Conservation (phyloP, 495 filamentous ascomycete genomes). For the Trichoderma erinaceum region DNA sequence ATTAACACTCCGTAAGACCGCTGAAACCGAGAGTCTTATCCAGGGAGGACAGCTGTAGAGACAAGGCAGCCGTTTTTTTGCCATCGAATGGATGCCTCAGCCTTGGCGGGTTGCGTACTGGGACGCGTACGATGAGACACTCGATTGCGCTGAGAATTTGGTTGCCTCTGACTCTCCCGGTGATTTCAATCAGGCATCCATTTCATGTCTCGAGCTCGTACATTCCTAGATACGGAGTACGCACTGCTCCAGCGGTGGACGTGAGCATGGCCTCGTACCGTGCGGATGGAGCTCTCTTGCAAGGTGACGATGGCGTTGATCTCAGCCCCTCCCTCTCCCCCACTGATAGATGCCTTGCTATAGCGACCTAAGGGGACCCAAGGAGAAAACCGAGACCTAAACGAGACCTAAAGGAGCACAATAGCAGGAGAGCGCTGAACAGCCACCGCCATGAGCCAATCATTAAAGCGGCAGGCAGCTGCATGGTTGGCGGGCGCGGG, state of each 20-base stretch:
- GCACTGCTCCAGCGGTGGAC: background rate
- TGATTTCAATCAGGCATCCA: background rate
- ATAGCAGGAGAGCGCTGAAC: background rate
- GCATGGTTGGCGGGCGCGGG: background rate
- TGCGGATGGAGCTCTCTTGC: background rate
- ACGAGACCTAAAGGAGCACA: background rate
- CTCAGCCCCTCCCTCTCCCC: background rate
- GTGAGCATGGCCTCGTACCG: background rate
- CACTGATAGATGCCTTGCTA: conserved; percentile 3
- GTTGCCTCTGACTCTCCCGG: background rate
- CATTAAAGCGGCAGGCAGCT: conserved; percentile 12
- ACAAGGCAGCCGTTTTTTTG: background rate
- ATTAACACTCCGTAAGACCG: background rate
- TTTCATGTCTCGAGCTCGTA: background rate
- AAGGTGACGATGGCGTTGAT: conserved; percentile 12
- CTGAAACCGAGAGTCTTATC: background rate
- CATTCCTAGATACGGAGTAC: no score
- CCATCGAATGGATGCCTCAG: background rate
- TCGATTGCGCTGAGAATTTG: background rate
- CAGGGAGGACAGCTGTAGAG: background rate
- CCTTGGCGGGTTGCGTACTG: conserved; percentile 5
- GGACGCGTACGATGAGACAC: background rate
- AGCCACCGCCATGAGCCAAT: conserved; percentile 13
- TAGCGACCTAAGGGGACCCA: conserved; percentile 10
- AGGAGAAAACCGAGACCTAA: background rate